Conservation (phyloP, 495 filamentous ascomycete genomes). For the Penicillium verhagenii region DNA sequence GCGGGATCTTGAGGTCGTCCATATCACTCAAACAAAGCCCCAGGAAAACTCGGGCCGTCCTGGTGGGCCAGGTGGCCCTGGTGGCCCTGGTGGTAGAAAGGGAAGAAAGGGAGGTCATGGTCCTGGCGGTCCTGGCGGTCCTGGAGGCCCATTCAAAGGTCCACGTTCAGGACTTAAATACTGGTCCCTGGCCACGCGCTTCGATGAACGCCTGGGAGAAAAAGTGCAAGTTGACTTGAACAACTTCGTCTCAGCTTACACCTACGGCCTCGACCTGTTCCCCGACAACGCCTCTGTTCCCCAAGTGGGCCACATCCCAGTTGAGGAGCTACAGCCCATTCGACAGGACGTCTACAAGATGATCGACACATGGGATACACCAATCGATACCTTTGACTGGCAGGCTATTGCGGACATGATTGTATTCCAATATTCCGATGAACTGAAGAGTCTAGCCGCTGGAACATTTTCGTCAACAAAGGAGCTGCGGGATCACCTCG, state of each 20-base stretch:
- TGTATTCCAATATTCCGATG: conserved; percentile 53
- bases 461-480: conserved; percentile 30
- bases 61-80: conserved; percentile 1
- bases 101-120: not conserved
- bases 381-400: conserved; percentile 48
- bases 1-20: conserved; percentile 35
- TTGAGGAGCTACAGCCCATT: conserved; percentile 39
- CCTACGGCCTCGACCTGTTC: conserved; percentile 54
- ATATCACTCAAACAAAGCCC: conserved; percentile 29
- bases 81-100: conserved; percentile 1
- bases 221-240: conserved; percentile 59
- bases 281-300: conserved; percentile 35
- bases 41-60: conserved; percentile 6
- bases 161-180: not conserved
- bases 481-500: conserved; percentile 43
- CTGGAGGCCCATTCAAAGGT: not conserved
- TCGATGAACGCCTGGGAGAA: conserved; percentile 53
- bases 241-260: conserved; percentile 58
- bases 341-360: conserved; percentile 40
- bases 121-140: too few relatives aligned
- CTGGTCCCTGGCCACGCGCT: conserved; percentile 49
- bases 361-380: conserved; percentile 27
- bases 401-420: conserved; percentile 61
- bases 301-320: conserved; percentile 38
- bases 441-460: conserved; percentile 49